Base-by-base conservation (phyloP, 2,329 filamentous ascomycete species). In the Monilinia fructigena region DNA sequence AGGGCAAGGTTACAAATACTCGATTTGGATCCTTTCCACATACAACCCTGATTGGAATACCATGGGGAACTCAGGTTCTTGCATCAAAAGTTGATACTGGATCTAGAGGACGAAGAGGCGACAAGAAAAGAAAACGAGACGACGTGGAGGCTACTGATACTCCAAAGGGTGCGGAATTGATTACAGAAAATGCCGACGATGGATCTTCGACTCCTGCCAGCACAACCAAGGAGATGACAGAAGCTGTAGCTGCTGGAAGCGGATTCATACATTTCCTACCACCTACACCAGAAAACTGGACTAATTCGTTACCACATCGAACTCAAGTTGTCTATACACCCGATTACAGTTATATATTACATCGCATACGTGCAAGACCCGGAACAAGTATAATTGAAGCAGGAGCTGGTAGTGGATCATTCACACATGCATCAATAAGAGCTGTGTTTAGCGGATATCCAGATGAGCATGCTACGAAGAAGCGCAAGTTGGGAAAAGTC, bases 81-180 rank as follows among this genome's bases (percentile, higher is more conserved):
- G 95, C 95, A 10, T 97, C 93, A 1, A 86, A 89, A 42, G 93
- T 97, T 66, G 92, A 97, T 74, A 97, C 93, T 0, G 93, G 93
- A 16, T 95, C 92, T n/a, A 83, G 93, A 72, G 92, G 92, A 45
- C 85, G 90, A 62, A 89, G 89, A 77, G 82, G 85, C 65, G 78
- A 79, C 60, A 77, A 77, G 69, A 80, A 80, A 70, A 75, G 78
- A 35, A 83, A 82, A 73, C 75, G 79, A 61, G 79, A 79, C 26
- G 77, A 74, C 42, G 75, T 76, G 42, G 76, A 78, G 48, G 70
- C 67, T 6, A 63, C 48, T 55, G 58, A 72, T 70, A 70, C 58
- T 31, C 23, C 62, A 12, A 47, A 69, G 59, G 35, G 23, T 60
- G 23, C 60, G 61, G 48, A 68, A 59, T 16, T 38, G 5, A 31